A percentile compares a stretch with the other conserved stretches of the same genome.
Evolutionary conservation across 140 eudicot genomes (phyloP).

Genomic region (Cichorium intybus): DNA sequence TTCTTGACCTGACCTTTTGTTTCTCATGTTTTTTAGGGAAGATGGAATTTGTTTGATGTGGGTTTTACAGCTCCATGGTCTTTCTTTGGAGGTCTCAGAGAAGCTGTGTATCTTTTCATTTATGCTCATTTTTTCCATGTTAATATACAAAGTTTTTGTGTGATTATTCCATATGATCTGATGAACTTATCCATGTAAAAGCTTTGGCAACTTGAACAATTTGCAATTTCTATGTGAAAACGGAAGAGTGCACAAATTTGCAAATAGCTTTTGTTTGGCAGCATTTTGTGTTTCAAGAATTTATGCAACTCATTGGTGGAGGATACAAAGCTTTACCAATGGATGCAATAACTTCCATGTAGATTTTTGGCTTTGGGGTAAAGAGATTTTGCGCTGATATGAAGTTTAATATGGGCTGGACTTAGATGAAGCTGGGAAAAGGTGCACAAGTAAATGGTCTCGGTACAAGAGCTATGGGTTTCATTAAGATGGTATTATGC

Average conservation of each 20-base stretch:
- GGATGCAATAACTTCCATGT: too few species aligned
- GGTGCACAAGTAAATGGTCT: too few species aligned
- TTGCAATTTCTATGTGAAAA: constrained; percentile 89
- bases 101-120: too few species aligned
- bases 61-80: constrained; percentile 76
- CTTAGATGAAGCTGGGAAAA: too few species aligned
- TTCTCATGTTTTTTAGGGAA: too few species aligned
- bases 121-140: not conserved
- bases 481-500: too few species aligned
- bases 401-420: too few species aligned
- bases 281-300: constrained; percentile 81
- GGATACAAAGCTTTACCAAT: too few species aligned
- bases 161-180: constrained; percentile 11
- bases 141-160: constrained; percentile 6
- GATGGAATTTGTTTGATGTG: constrained; percentile 43
- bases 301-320: constrained; percentile 25
- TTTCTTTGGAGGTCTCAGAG: constrained; percentile 79
- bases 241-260: too few species aligned
- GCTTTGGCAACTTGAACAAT: constrained; percentile 90
- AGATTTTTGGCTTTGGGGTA: too few species aligned
- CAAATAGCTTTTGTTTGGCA: constrained; percentile 92
- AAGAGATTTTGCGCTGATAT: too few species aligned
- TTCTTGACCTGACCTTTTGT: constrained; percentile 11
- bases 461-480: too few species aligned
- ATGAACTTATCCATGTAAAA: constrained; percentile 55